Conservation (phyloP, 192 early-diverging fungal genomes). For the Rhizoclosmatium sp. region DNA sequence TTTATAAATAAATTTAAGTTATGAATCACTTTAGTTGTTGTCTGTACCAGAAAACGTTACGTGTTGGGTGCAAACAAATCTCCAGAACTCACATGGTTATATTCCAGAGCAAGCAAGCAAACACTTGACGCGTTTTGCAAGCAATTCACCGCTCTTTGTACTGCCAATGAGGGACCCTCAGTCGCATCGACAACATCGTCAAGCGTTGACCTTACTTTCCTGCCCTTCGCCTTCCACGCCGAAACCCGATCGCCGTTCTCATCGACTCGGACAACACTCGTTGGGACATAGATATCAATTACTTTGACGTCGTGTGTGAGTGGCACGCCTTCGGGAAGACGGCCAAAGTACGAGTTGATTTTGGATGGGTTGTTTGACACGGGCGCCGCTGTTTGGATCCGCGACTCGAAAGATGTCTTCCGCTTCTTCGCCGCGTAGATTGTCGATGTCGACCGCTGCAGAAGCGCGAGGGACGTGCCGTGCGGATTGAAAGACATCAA, state of each 20-base stretch:
- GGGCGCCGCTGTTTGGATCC: background rate
- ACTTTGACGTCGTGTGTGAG: background rate
- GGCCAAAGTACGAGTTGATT: slow-evolving; percentile 12
- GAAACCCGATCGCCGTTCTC: background rate
- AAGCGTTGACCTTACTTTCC: background rate
- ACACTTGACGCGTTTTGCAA: background rate
- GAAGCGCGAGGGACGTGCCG: background rate
- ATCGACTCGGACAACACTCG: background rate
- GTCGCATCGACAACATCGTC: background rate
- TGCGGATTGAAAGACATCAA: background rate
- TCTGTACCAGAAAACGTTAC: background rate
- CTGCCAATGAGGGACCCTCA: background rate
- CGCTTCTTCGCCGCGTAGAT: background rate
- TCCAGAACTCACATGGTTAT: background rate
- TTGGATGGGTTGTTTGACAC: background rate
- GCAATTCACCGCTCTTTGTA: too few relatives aligned
- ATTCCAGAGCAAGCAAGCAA: background rate
- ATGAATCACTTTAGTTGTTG: background rate
- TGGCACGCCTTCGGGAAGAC: background rate
- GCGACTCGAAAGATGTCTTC: background rate
- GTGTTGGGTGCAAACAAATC: background rate
- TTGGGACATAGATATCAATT: background rate
- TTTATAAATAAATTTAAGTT: background rate
- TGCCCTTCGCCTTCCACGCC: background rate
- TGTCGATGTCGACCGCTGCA: background rate